Evolutionary conservation across 202 grass and related monocot species (phyloP), one percentile per base, ranked within the genome.

Genomic region (Panicum hallii): DNA sequence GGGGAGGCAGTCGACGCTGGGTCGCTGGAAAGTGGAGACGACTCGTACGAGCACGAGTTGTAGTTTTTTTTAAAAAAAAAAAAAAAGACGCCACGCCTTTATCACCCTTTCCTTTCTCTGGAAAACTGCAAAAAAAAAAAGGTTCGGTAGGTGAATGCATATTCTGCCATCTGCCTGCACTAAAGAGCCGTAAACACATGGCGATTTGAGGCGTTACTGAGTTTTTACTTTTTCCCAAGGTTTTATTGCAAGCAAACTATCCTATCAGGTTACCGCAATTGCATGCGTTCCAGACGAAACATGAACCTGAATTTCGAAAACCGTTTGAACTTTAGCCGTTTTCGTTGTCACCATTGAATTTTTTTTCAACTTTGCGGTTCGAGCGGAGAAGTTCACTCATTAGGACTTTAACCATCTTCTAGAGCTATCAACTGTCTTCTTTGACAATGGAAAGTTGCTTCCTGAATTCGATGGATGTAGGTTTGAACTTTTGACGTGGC

Each of bases 81-180:
- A n/a, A n/a, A 68, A 67, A 48, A 14, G 61, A 30, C 38, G 56
- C 10, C 49, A 14, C 9, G 63, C 19, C 40, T 44, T 63, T 42
- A 57, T 0, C 7, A 13, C 41, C 23, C 17, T 78, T 79, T 72
- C 67, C 80, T 79, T 53, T 88, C 78, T 73, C 47, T 57, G 79
- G 36, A 65, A 79, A 78, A 78, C 34, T 48, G n/a, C 23, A 58
- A 52, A 81, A 52, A 52, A 81, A 52, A 81, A 56, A 67, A 36
- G 1, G 79, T 15, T 61, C 0, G 79, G 66, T 70, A 14, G 52
- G 80, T 46, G 14, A 14, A 42, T 14, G 7, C 9, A 14, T 5
- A 7, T 64, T 17, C 30, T 64, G 36, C 36, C 36, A 11, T 10
- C 11, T 12, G 60, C 1, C 14, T 22, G 3, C 36, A 38, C 4